Percentiles rank a stretch among this genome's conserved stretches.
phyloP scores from a whole-genome alignment of 2,329 filamentous ascomycete species.

The Fusarium metavorans region DNA sequence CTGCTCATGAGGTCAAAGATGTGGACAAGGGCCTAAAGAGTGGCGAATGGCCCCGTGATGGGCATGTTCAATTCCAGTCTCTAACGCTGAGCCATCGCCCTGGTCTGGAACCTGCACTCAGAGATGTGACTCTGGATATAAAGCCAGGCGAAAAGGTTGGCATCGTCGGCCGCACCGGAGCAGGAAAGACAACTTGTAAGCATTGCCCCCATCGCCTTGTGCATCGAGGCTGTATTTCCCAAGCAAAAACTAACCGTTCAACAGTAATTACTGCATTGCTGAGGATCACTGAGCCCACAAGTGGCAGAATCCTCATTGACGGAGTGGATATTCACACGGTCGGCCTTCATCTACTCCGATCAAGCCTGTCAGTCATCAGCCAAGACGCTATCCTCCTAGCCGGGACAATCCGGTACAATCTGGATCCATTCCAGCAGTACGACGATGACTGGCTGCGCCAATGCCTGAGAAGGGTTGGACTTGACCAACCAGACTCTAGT shows the following conservation, averaged over 20 bases:
- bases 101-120: constrained; percentile 15
- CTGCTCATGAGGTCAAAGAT: neutral
- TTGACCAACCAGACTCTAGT: neutral
- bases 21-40: constrained; percentile 5
- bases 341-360: constrained; percentile 20
- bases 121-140: constrained; percentile 12
- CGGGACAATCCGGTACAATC: constrained; percentile 23
- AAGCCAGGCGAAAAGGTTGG: constrained; percentile 21
- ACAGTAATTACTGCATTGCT: constrained; percentile 22
- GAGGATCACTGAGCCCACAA: constrained; percentile 20
- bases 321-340: constrained; percentile 24
- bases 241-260: neutral
- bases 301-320: constrained; percentile 23
- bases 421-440: constrained; percentile 30
- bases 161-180: constrained; percentile 22
- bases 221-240: neutral
- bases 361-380: constrained; percentile 26
- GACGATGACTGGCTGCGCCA: constrained; percentile 18
- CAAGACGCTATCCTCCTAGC: constrained; percentile 27
- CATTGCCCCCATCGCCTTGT: neutral
- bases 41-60: neutral
- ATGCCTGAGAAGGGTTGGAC: constrained; percentile 12
- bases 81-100: constrained; percentile 25
- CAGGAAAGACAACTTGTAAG: constrained; percentile 26
- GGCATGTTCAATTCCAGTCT: constrained; percentile 16